phyloP scores from a whole-genome alignment of 2,329 filamentous ascomycete species.

The Aspergillus awamori region DNA sequence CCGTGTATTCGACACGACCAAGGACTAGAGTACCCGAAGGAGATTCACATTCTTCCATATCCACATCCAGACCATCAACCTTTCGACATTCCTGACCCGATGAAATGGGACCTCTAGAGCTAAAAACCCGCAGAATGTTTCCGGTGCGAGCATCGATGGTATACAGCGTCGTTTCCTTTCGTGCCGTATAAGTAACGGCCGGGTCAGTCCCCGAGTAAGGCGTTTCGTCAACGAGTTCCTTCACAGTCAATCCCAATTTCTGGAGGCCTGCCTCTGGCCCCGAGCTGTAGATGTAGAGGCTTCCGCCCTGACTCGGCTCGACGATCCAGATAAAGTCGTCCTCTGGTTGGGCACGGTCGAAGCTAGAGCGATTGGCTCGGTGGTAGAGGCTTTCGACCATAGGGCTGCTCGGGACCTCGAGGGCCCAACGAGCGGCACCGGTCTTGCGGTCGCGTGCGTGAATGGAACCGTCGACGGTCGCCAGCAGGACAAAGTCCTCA shows the following conservation, averaged over 20 bases:
- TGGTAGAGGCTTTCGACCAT: conserved; percentile 91
- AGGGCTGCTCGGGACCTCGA: conserved; percentile 75
- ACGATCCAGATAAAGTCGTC: conserved; percentile 95
- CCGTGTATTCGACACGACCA: conserved; percentile 85
- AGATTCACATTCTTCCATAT: conserved; percentile 71
- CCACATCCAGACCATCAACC: conserved; percentile 63
- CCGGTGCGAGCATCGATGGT: conserved; percentile 87
- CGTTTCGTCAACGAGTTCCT: conserved; percentile 81
- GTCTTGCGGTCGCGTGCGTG: conserved; percentile 88
- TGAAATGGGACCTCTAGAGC: conserved; percentile 70
- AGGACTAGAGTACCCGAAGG: conserved; percentile 79
- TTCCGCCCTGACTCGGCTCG: conserved; percentile 84
- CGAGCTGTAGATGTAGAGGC: conserved; percentile 82
- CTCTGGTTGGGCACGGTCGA: conserved; percentile 61
- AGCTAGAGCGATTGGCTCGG: conserved; percentile 67
- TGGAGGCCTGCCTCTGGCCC: conserved; percentile 54
- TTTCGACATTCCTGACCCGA: conserved; percentile 74
- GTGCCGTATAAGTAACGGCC: conserved; percentile 83
- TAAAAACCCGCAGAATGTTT: conserved; percentile 80
- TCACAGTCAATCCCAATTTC: conserved; percentile 57
- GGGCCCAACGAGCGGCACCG: conserved; percentile 80
- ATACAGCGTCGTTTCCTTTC: conserved; percentile 87
- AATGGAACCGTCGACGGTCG: conserved; percentile 97
- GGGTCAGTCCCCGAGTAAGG: conserved; percentile 76
- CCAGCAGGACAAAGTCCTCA: conserved; percentile 99